phyloP scores from a whole-genome alignment of 2,329 filamentous ascomycete species.

The Colletotrichum limetticola region DNA sequence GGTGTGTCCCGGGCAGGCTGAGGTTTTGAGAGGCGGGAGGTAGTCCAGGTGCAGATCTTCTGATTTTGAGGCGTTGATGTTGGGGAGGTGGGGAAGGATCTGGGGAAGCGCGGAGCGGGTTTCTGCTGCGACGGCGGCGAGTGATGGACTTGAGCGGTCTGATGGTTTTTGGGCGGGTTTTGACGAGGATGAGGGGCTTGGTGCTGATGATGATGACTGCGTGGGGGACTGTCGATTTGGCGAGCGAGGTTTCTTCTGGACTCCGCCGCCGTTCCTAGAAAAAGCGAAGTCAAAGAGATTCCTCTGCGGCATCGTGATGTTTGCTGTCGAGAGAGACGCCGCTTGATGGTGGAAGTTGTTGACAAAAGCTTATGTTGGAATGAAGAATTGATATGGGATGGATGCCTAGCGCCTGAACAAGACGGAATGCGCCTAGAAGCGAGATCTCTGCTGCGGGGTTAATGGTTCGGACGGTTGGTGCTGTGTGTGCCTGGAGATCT shows the following conservation, averaged over 20 bases:
- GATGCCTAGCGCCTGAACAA: neutral
- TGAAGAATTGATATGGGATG: neutral
- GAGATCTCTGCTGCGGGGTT: neutral
- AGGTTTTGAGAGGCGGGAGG: conserved; percentile 50
- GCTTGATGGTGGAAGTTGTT: neutral
- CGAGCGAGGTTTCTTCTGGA: neutral
- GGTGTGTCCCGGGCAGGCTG: conserved; percentile 54
- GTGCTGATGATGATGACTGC: neutral
- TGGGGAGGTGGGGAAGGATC: conserved; percentile 56
- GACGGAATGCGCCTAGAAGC: neutral
- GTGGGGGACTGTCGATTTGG: neutral
- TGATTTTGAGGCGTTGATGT: conserved; percentile 49
- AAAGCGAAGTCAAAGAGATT: conserved; percentile 21
- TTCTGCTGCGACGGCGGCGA: conserved; percentile 52
- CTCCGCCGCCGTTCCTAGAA: neutral
- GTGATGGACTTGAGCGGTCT: conserved; percentile 14
- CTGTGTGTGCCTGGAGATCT: neutral
- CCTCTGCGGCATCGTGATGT: conserved; percentile 15
- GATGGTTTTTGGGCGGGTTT: neutral
- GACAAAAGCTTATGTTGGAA: neutral
- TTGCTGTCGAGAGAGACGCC: neutral
- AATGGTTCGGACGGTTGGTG: neutral
- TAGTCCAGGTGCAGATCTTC: conserved; percentile 49
- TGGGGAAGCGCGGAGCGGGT: conserved; percentile 58
- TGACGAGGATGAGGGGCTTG: neutral